Evolutionary conservation across 2,329 filamentous ascomycete species (phyloP).

Genomic region (Boeremia exigua): DNA sequence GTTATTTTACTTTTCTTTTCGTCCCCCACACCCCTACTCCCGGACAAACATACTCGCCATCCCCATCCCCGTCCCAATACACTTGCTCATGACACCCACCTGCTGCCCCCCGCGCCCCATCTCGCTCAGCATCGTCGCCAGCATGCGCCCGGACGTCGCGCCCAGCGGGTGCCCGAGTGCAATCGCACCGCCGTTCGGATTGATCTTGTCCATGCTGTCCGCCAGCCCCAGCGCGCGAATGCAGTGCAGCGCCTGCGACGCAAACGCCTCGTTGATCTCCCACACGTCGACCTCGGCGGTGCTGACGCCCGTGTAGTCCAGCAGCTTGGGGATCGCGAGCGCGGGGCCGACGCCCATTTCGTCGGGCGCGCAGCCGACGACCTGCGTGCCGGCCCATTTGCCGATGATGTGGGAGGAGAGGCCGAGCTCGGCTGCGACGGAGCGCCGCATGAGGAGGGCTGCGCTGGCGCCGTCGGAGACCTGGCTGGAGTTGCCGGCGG

Average conservation of each 20-base stretch:
- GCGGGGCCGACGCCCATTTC: slow-evolving; percentile 95
- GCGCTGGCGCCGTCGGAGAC: slow-evolving; percentile 89
- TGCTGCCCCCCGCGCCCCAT: slow-evolving; percentile 71
- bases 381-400: slow-evolving; percentile 78
- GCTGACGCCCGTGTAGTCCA: slow-evolving; percentile 70
- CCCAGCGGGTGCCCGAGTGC: slow-evolving; percentile 92
- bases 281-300: slow-evolving; percentile 78
- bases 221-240: slow-evolving; percentile 73
- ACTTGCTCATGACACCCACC: slow-evolving; percentile 90
- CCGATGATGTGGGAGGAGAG: slow-evolving; percentile 74
- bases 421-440: slow-evolving; percentile 75
- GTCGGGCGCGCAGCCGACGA: slow-evolving; percentile 81
- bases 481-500: slow-evolving; percentile 85
- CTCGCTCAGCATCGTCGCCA: slow-evolving; percentile 75
- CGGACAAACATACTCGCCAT: slow-evolving; percentile 60
- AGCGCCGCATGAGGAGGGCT: slow-evolving; percentile 82
- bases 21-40: slow-evolving; percentile 42
- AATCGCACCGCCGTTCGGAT: slow-evolving; percentile 92
- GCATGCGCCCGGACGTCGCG: slow-evolving; percentile 83
- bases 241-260: slow-evolving; percentile 71
- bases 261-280: slow-evolving; percentile 91
- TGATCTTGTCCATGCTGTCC: slow-evolving; percentile 73
- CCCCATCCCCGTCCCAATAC: slow-evolving; percentile 63
- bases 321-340: slow-evolving; percentile 80
- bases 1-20: neutral